Evolutionary conservation across 352 stramenopile species (phyloP).

Genomic region (Pilasporangium apinafurcum): DNA sequence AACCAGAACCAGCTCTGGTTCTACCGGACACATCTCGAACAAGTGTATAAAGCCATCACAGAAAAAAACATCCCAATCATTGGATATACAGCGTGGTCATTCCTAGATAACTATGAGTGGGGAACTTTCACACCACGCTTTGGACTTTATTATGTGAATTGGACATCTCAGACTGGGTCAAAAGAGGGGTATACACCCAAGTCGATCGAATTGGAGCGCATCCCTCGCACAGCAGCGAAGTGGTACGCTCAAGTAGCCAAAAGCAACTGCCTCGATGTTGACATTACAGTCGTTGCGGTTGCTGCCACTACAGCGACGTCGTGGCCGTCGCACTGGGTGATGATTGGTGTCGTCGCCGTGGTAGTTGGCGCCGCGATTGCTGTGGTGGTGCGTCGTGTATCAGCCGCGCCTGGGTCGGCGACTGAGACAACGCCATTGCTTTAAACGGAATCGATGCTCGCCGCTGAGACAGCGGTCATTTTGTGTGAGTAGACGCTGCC

Average conservation of each 20-base stretch:
- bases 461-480: too few relatives aligned
- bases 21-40: constrained; percentile 40
- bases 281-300: too few relatives aligned
- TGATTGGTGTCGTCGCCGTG: too few relatives aligned
- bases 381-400: too few relatives aligned
- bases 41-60: constrained; percentile 39
- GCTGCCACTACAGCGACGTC: too few relatives aligned
- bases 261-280: constrained; percentile 1
- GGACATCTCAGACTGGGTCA: constrained; percentile 28
- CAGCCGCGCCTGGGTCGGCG: too few relatives aligned
- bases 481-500: too few relatives aligned
- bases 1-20: constrained; percentile 66
- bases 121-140: constrained; percentile 48
- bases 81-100: constrained; percentile 91
- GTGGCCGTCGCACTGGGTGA: too few relatives aligned
- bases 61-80: constrained; percentile 59
- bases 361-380: too few relatives aligned
- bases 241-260: constrained; percentile 40
- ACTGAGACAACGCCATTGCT: too few relatives aligned
- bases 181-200: constrained; percentile 46
- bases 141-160: constrained; percentile 65
- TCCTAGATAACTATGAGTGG: constrained; percentile 93
- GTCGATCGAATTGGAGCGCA: constrained; percentile 5
- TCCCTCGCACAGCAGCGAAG: not conserved
- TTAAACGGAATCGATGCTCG: too few relatives aligned